Conservation (phyloP, 1,284 basidiomycete species). For the Melampsora larici-populina region DNA sequence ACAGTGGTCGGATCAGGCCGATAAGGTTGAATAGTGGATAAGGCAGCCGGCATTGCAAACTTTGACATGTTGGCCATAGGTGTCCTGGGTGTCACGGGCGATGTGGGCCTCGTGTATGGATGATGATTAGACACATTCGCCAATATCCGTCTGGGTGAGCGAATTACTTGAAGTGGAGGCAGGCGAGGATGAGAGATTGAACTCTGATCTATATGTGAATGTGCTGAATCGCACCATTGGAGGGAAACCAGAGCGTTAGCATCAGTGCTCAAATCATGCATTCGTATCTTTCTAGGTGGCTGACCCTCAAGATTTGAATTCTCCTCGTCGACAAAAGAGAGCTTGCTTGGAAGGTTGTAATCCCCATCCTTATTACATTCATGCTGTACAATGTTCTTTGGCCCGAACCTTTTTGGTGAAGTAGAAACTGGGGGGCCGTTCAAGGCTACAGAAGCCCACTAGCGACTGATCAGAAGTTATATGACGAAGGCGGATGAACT, state of each 20-base stretch:
- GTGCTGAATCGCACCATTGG: not conserved
- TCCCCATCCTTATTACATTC: too few species aligned
- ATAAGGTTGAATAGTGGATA: not conserved
- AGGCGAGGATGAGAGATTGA: slow-evolving; percentile 15
- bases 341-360: too few species aligned
- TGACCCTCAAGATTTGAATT: too few species aligned
- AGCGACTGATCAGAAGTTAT: too few species aligned
- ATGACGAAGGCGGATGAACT: too few species aligned
- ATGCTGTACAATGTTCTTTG: too few species aligned
- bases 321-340: too few species aligned
- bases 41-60: slow-evolving; percentile 9
- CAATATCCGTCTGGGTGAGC: not conserved
- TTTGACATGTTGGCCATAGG: slow-evolving; percentile 6
- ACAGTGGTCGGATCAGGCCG: not conserved
- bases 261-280: not conserved
- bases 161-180: slow-evolving; percentile 7
- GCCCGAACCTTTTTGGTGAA: too few species aligned
- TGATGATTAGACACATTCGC: not conserved
- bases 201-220: not conserved
- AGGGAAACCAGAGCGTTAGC: not conserved
- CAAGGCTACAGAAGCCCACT: too few species aligned
- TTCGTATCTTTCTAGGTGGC: not conserved
- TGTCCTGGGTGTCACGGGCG: not conserved
- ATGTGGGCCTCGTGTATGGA: not conserved
- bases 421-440: too few species aligned